Base-by-base conservation (phyloP, 148 eudicot genomes). In the Heliosperma pusillum region DNA sequence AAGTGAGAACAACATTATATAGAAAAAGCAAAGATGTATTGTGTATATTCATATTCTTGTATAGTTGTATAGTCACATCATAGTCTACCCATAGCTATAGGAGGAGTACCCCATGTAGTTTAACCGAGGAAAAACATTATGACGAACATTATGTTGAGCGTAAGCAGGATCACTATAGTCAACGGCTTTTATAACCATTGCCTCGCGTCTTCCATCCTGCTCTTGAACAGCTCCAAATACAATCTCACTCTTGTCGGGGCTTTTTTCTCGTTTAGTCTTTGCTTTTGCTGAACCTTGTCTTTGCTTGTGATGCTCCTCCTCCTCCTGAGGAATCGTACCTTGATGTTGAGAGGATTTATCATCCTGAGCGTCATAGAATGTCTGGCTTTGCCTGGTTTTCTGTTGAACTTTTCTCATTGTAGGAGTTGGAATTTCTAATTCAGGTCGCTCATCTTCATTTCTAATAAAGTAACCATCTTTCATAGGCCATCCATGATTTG, bases 201-300 rank as follows among this genome's bases (percentile, higher is more conserved):
- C 88, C 62, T 82, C 91, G 7, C 89, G 87, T 57, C 86, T 77
- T 62, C 88, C 88, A 29, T 88, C 93, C 72, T 90, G 89, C 65
- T 90, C 98, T 76, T 90, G 96, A 50, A 93, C 89, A 24, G 96
- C 96, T 17, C 98, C 98, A 79, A 93, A 93, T 47, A 93, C 93
- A 13, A 93, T 76, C 81, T 93, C 96, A 36, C 86, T 90, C 22
- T 88, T 84, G 76, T 93, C 96, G 2, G 82, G 72, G 29, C 78
- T 85, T 33, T 87, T 82, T 70, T 86, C 91, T 20, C 89, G 78
- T 36, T 63, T 78, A 42, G 83, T 77, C 68, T 90, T 86, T 45
- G 91, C 78, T 4, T 79, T 79, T 2, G 85, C 61, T 0, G 91
- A 82, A 44, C 70, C 77, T 75, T 85, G 87, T 81, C 80, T 88